Base-by-base conservation (phyloP, 2,329 filamentous ascomycete species). In the Didymella keratinophila region DNA sequence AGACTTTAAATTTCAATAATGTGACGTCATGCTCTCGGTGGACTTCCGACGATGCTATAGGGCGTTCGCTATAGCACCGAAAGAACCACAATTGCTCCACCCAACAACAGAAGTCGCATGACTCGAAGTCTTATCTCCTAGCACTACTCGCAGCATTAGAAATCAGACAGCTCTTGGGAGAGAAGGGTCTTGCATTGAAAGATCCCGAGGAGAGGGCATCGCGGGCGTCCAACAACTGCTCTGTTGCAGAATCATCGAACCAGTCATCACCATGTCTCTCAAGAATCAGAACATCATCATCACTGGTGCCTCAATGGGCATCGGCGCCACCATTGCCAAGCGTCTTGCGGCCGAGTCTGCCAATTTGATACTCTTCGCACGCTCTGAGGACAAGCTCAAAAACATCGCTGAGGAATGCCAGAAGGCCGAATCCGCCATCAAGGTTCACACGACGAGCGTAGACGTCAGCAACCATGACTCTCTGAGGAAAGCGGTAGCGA, bases 251-350 rank as follows among this genome's bases (percentile, higher is more conserved):
- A 18, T 23, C n/a, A 14, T 28, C 44, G 8, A 10, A 28, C 25
- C 21, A 39, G 32, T 8, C 34, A 25, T 34, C 34, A 36, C 14
- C 41, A 74, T 74, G 70, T 72, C 69, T 8, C 66, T 74, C 48
- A 63, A 66, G 52, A 57, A 46, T 18, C 60, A 71, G 37, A 68
- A 63, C 6, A 60, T 71, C 12, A 58, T 71, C 20, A 69, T 72
- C 16, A 82, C 75, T 1, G 78, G 78, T n/a, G 79, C 77, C 21
- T 79, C 75, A 1, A 81, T 80, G 78, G 80, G 80, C 41, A 83
- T 83, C 34, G 81, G 81, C 18, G 77, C 76, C 42, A 73, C 78
- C 4, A 82, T 82, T 23, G 79, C 80, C 7, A 63, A 65, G 4
- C 65, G 74, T 4, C 64, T 82, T 4, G 80, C 78, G 12, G 61